phyloP scores from a whole-genome alignment of 108 stramenopile genomes.

The Cyclotella kingstonii region DNA sequence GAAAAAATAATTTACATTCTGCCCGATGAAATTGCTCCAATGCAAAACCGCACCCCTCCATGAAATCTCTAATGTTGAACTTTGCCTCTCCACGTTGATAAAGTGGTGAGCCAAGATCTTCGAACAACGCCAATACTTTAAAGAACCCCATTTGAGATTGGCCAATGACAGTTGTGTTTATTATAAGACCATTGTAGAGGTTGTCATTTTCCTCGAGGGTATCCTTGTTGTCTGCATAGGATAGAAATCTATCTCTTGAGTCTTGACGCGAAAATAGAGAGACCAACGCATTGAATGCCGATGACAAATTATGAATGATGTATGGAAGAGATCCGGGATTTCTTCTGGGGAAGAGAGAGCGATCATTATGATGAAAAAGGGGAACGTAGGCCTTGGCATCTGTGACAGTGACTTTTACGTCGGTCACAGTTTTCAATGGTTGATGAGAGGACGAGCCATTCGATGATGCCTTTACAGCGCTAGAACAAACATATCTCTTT shows the following conservation, averaged over 20 bases:
- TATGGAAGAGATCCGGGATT: slow-evolving; percentile 28
- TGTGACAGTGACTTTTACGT: background rate
- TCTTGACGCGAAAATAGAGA: slow-evolving; percentile 24
- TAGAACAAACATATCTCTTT: too few relatives aligned
- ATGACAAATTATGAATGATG: slow-evolving; percentile 24
- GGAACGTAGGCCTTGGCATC: slow-evolving; percentile 16
- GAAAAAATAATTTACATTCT: slow-evolving; percentile 2
- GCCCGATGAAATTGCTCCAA: slow-evolving; percentile 64
- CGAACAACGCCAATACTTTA: slow-evolving; percentile 58
- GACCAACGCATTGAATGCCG: slow-evolving; percentile 17
- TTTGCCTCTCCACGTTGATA: slow-evolving; percentile 28
- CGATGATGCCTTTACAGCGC: too few relatives aligned
- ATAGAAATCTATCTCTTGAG: slow-evolving; percentile 34
- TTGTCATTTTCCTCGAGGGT: slow-evolving; percentile 4
- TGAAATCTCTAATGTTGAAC: slow-evolving; percentile 63
- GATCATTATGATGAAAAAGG: slow-evolving; percentile 39
- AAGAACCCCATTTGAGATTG: slow-evolving; percentile 61
- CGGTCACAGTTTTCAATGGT: too few relatives aligned
- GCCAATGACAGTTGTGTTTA: slow-evolving; percentile 58
- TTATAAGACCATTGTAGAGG: slow-evolving; percentile 44
- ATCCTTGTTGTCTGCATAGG: background rate
- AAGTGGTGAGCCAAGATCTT: slow-evolving; percentile 69
- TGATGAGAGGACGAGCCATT: too few relatives aligned
- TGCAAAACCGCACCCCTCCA: slow-evolving; percentile 66
- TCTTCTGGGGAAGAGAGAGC: slow-evolving; percentile 13